These are phyloP conservation scores for Gnaphalium uliginosum DNA, from an alignment of 129 eudicot genomes.

Conservation along the genomic window DNA sequence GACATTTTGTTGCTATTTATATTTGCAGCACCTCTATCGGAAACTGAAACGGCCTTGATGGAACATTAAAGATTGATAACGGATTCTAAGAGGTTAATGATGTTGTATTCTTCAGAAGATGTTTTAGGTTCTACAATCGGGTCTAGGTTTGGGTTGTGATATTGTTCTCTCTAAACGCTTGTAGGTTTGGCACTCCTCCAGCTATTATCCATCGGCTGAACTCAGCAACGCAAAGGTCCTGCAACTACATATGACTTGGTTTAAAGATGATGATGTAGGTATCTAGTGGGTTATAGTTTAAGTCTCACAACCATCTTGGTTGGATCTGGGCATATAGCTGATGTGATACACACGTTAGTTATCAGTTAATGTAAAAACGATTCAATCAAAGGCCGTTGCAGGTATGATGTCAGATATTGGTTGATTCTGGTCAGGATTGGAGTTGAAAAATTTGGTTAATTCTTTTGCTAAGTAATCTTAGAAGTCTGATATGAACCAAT, in stretches of 20 bases:
- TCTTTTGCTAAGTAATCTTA: constrained; percentile 25
- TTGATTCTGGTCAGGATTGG: constrained; percentile 19
- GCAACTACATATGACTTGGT: too few species aligned
- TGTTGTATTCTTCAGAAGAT: constrained; percentile 32
- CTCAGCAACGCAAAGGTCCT: too few species aligned
- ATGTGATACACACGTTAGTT: constrained; percentile 2
- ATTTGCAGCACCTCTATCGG: constrained; percentile 90
- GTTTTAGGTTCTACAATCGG: constrained; percentile 17
- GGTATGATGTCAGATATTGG: constrained; percentile 12
- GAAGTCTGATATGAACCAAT: not conserved
- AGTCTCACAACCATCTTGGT: constrained; percentile 27
- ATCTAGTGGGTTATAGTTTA: too few species aligned
- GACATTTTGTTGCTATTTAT: constrained; percentile 5
- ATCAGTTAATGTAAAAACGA: not conserved
- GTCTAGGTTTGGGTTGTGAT: constrained; percentile 27
- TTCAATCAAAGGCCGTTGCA: not conserved
- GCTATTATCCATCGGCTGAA: too few species aligned
- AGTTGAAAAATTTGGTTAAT: constrained; percentile 23
- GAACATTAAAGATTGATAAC: constrained; percentile 44
- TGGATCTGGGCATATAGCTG: constrained; percentile 19
- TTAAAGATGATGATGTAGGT: too few species aligned
- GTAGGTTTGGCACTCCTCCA: too few species aligned
- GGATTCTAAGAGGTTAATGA: constrained; percentile 1
- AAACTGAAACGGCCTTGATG: constrained; percentile 91
- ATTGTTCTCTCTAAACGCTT: too few species aligned